These are phyloP conservation scores for Chimonanthus praecox DNA, from an alignment of 164 flowering plant species.

Conservation along the genomic window DNA sequence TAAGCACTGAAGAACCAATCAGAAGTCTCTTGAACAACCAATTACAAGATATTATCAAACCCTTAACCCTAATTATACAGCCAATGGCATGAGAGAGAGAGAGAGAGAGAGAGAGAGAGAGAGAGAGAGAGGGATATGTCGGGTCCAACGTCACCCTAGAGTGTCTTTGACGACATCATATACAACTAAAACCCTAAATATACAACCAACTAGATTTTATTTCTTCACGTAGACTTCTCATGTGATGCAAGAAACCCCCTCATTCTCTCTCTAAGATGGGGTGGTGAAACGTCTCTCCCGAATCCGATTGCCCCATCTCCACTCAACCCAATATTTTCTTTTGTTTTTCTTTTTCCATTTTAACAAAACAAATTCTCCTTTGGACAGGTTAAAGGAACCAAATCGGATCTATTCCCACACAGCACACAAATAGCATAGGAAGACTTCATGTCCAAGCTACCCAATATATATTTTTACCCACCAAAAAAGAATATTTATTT, in stretches of 20 bases:
- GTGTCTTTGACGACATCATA: conserved; percentile 21
- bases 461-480: conserved; percentile 8
- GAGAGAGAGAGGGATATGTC: neutral
- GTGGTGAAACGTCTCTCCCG: conserved; percentile 17
- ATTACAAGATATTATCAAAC: too few species aligned
- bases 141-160: conserved; percentile 20
- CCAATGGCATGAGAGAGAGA: neutral
- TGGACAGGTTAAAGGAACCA: conserved; percentile 11
- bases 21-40: too few species aligned
- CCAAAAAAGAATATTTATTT: neutral
- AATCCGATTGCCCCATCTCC: conserved; percentile 53
- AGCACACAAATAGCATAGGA: conserved; percentile 1
- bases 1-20: too few species aligned
- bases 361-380: conserved; percentile 9
- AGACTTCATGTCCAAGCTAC: conserved; percentile 26
- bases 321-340: conserved; percentile 38
- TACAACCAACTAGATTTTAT: conserved; percentile 7
- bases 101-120: neutral
- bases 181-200: neutral
- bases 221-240: conserved; percentile 21
- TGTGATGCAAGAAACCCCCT: neutral
- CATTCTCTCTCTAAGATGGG: conserved; percentile 8
- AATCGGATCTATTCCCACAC: conserved; percentile 15
- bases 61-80: too few species aligned
- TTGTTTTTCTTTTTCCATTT: conserved; percentile 12